Percentiles rank a stretch among this genome's conserved stretches.
phyloP scores from a whole-genome alignment of 345 rosid genomes.

The Garcia nutans region DNA sequence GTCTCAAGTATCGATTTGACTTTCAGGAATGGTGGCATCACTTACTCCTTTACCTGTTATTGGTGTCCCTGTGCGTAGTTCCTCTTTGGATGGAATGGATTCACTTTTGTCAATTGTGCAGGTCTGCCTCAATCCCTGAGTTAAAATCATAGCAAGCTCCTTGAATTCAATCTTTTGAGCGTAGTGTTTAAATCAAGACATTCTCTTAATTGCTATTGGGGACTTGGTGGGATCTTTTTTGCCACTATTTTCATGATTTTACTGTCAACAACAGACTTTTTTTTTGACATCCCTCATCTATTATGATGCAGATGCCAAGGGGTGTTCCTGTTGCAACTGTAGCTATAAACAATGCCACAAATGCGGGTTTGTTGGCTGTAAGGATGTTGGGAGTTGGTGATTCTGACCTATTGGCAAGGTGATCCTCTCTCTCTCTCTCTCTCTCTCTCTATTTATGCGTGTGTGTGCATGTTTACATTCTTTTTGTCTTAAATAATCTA shows the following conservation, averaged over 20 bases:
- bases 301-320: conserved; percentile 70
- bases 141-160: not conserved
- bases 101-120: conserved; percentile 92
- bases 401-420: conserved; percentile 56
- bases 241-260: not conserved
- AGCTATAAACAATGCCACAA: conserved; percentile 81
- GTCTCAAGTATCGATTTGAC: conserved; percentile 7
- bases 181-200: no score
- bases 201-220: not conserved
- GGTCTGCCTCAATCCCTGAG: conserved; percentile 37
- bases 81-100: conserved; percentile 85
- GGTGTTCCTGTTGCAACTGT: conserved; percentile 97
- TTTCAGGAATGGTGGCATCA: conserved; percentile 91
- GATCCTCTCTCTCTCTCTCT: not conserved
- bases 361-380: conserved; percentile 81
- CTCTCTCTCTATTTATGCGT: not conserved
- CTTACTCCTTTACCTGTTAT: conserved; percentile 88
- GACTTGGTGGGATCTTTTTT: not conserved
- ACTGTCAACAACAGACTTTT: not conserved
- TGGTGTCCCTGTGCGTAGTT: conserved; percentile 87
- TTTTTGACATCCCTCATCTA: not conserved
- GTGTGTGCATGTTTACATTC: not conserved
- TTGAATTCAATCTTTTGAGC: not conserved
- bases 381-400: conserved; percentile 73
- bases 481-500: not conserved